These are phyloP conservation scores for Clarireedia paspali DNA, from an alignment of 2,329 filamentous ascomycete species.

Conservation along the genomic window DNA sequence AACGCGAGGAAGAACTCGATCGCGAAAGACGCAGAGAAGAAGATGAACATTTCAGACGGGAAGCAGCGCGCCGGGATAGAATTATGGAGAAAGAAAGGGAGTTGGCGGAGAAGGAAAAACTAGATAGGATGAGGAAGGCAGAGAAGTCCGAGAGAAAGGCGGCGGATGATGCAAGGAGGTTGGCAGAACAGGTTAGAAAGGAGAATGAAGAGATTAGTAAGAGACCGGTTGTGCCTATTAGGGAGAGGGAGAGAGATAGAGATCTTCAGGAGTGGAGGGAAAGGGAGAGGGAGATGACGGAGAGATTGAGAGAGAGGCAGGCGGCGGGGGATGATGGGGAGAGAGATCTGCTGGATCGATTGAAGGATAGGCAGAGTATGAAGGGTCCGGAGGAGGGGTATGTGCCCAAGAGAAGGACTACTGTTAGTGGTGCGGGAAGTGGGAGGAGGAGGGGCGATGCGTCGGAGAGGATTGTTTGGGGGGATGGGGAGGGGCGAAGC, in stretches of 20 bases:
- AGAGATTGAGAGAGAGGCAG: constrained; percentile 6
- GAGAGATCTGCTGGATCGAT: neutral
- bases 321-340: neutral
- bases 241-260: constrained; percentile 5
- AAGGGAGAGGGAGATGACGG: neutral
- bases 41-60: neutral
- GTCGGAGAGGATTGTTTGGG: constrained; percentile 6
- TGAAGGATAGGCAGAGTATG: neutral
- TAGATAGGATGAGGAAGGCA: neutral
- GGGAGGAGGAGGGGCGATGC: neutral
- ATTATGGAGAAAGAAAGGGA: neutral
- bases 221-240: constrained; percentile 21
- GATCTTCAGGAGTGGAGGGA: neutral
- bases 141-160: constrained; percentile 10
- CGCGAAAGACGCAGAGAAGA: constrained; percentile 1
- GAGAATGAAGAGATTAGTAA: constrained; percentile 26
- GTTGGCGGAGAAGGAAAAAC: neutral
- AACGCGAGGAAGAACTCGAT: neutral
- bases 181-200: constrained; percentile 14
- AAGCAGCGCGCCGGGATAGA: neutral
- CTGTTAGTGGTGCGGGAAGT: neutral
- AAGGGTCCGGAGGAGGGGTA: constrained; percentile 1
- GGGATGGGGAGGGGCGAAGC: constrained; percentile 1
- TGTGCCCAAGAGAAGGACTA: constrained; percentile 3
- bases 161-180: constrained; percentile 6